Evolutionary conservation across 805 yeast species (phyloP), one percentile per base, ranked within the genome.

Genomic region (Metschnikowia bowlesiae): DNA sequence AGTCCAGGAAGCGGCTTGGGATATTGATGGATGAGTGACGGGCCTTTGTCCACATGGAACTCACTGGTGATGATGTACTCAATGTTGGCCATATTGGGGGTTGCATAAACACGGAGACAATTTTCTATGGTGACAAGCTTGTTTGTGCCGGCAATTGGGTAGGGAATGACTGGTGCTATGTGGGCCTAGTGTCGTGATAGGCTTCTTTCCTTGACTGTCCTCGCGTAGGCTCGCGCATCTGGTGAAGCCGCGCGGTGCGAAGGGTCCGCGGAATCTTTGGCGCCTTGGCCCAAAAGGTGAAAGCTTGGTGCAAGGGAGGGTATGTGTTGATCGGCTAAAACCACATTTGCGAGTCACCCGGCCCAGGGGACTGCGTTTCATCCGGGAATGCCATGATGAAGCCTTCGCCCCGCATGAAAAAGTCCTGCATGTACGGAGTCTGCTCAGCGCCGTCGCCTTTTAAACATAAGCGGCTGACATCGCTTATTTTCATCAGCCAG

Each of bases 21-120:
- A 46, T 78, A 74, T 59, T 84, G 90, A 55, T 79, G 78, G 47
- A 72, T 71, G 32, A 89, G 67, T 4, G 79, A 71, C 0, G 94
- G 84, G 0, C 97, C 96, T 48, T 81, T 73, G 58, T 80, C 84
- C 54, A 84, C 81, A 63, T 89, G 94, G 64, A 89, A 90, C 66
- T 87, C 91, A 1, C 92, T 87, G 6, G 89, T 76, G 32, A 89
- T 58, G 22, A 85, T 74, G 60, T 75, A 84, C 47, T 79, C 79
- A 13, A 80, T 78, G 57, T 81, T 78, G 32, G 60, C 60, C 61
- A 57, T 57, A 28, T 9, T 48, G 45, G 22, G 33, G 11, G 7
- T 37, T 35, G 34, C 39, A 35, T 35, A 33, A 16, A 44, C 30
- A 36, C 43, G 22, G 4, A 7, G 29, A 29, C 8, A 29, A 29